A percentile compares a stretch with the other conserved stretches of the same genome.
Conservation (phyloP, 139 green algal species). For the Desmodesmus armatus region DNA sequence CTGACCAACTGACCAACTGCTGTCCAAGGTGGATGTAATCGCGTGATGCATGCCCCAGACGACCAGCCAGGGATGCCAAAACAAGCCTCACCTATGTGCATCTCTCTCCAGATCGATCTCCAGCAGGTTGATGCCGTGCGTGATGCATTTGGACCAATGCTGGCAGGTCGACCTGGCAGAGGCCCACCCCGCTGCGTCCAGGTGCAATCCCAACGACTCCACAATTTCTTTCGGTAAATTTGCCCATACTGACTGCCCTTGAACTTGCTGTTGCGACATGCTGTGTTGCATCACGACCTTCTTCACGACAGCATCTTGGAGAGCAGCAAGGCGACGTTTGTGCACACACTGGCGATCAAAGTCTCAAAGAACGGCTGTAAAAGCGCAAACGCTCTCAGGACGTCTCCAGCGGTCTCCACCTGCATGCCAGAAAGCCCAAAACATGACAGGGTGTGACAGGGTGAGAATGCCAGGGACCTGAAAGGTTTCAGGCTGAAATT, state of each 20-base stretch:
- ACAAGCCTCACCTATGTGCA: slow-evolving; percentile 8
- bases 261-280: too few species aligned
- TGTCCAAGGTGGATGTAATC: too few species aligned
- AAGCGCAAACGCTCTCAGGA: background rate
- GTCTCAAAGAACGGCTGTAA: background rate
- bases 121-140: background rate
- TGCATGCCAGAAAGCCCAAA: too few species aligned
- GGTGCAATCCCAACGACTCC: background rate
- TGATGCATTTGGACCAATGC: slow-evolving; percentile 22
- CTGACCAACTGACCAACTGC: too few species aligned
- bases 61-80: too few species aligned
- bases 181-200: slow-evolving; percentile 22
- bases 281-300: background rate
- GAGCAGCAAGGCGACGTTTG: background rate
- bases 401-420: background rate
- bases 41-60: too few species aligned
- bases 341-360: background rate
- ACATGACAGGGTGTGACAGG: too few species aligned
- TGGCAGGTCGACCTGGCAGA: slow-evolving; percentile 11
- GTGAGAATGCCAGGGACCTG: too few species aligned
- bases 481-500: too few species aligned
- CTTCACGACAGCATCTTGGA: background rate
- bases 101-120: slow-evolving; percentile 38
- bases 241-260: slow-evolving; percentile 9
- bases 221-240: slow-evolving; percentile 10